These are phyloP conservation scores for Paramarasmius palmivorus DNA, from an alignment of 1,284 basidiomycete genomes.

Conservation along the genomic window DNA sequence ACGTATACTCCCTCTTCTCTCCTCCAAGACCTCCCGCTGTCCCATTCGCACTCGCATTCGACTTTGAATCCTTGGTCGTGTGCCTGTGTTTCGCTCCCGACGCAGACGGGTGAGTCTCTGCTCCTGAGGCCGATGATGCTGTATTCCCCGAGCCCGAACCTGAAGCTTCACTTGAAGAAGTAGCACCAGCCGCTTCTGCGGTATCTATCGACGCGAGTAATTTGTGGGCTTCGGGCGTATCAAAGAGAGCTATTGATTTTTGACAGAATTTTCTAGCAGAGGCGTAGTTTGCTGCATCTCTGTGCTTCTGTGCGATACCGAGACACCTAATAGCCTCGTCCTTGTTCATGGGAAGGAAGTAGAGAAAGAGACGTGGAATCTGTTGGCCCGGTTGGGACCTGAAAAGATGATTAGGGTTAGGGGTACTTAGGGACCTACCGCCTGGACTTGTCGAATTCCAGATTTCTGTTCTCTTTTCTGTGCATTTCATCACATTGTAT, in stretches of 20 bases:
- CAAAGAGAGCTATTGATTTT: conserved; percentile 86
- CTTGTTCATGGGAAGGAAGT: conserved; percentile 59
- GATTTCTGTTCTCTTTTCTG: too few relatives aligned
- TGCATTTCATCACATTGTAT: too few relatives aligned
- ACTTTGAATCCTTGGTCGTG: conserved; percentile 33
- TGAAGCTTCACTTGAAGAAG: conserved; percentile 26
- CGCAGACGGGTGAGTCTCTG: conserved; percentile 70
- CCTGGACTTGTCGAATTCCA: too few relatives aligned
- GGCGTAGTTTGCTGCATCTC: conserved; percentile 67
- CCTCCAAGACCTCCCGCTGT: conserved; percentile 56
- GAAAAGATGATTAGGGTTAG: too few relatives aligned
- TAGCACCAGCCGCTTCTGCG: conserved; percentile 39
- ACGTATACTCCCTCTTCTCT: conserved; percentile 84
- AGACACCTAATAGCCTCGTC: conserved; percentile 87
- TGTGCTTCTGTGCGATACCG: conserved; percentile 74
- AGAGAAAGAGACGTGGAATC: not conserved
- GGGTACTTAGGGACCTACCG: too few relatives aligned
- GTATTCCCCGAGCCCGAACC: conserved; percentile 25
- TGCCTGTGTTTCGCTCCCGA: conserved; percentile 61
- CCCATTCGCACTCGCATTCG: conserved; percentile 38
- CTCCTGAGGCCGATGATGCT: conserved; percentile 43
- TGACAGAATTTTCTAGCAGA: conserved; percentile 89
- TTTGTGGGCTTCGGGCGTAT: conserved; percentile 76
- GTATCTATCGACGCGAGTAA: conserved; percentile 68
- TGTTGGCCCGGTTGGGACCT: not conserved